These are phyloP conservation scores for Cytospora schulzeri DNA, from an alignment of 2,329 filamentous ascomycete species.

Conservation along the genomic window DNA sequence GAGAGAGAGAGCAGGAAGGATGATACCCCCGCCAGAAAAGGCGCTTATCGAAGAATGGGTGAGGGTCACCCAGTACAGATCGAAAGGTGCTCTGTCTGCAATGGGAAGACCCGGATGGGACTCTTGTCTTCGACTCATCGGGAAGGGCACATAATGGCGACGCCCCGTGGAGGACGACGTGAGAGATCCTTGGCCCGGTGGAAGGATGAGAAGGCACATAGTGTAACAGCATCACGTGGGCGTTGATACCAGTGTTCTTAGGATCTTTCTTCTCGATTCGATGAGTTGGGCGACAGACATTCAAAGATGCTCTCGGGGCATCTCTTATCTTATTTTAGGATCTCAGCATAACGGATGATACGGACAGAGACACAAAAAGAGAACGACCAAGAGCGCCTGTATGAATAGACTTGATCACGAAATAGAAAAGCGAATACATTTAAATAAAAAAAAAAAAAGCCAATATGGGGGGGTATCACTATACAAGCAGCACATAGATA, in stretches of 20 bases:
- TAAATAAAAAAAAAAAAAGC: no score
- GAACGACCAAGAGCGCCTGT: not conserved
- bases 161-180: not conserved
- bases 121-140: no score
- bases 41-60: not conserved
- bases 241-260: not conserved
- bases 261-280: not conserved
- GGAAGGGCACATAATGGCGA: not conserved
- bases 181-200: not conserved
- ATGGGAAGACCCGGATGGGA: not conserved
- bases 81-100: not conserved
- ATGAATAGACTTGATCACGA: not conserved
- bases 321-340: not conserved
- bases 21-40: not conserved
- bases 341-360: not conserved
- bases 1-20: not conserved
- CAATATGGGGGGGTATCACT: slow-evolving; percentile 6
- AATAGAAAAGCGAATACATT: not conserved
- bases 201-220: not conserved
- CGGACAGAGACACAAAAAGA: no score
- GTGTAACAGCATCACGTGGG: not conserved
- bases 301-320: not conserved
- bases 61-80: not conserved
- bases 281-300: not conserved
- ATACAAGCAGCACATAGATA: not conserved